Evolutionary conservation across 805 yeast genomes (phyloP).

Genomic region (Scheffersomyces coipomensis): DNA sequence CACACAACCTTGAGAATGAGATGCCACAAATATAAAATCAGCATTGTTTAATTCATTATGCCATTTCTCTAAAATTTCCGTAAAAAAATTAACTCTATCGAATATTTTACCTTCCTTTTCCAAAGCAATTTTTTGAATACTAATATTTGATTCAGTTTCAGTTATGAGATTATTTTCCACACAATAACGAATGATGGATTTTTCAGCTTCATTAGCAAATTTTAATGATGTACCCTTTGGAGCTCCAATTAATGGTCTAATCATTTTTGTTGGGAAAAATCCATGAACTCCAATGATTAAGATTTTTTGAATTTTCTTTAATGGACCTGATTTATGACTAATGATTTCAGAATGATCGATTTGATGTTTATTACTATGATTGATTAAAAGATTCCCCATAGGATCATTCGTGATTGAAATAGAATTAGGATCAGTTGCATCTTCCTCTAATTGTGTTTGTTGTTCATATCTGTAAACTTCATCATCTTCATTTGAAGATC

Average conservation of each 20-base stretch:
- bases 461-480: slow-evolving; percentile 13
- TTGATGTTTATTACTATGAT: slow-evolving; percentile 14
- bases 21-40: slow-evolving; percentile 86
- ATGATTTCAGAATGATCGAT: slow-evolving; percentile 14
- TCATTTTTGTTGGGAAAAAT: slow-evolving; percentile 84
- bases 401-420: slow-evolving; percentile 41
- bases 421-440: slow-evolving; percentile 25
- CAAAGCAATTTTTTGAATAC: slow-evolving; percentile 86
- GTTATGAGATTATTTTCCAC: slow-evolving; percentile 36
- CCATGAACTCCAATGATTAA: slow-evolving; percentile 94
- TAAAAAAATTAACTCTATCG: slow-evolving; percentile 81
- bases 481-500: slow-evolving; percentile 5
- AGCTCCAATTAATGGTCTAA: slow-evolving; percentile 86
- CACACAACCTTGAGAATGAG: slow-evolving; percentile 96
- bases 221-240: slow-evolving; percentile 95
- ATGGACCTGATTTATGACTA: slow-evolving; percentile 25
- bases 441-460: slow-evolving; percentile 24
- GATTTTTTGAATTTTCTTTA: slow-evolving; percentile 49
- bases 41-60: slow-evolving; percentile 56
- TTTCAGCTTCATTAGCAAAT: slow-evolving; percentile 89
- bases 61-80: slow-evolving; percentile 70
- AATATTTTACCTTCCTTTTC: slow-evolving; percentile 92
- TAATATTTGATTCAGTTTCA: slow-evolving; percentile 30
- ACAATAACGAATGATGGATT: slow-evolving; percentile 65
- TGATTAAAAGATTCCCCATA: slow-evolving; percentile 40